Conservation (phyloP, 2,329 filamentous ascomycete species). For the Botrytis medusae region DNA sequence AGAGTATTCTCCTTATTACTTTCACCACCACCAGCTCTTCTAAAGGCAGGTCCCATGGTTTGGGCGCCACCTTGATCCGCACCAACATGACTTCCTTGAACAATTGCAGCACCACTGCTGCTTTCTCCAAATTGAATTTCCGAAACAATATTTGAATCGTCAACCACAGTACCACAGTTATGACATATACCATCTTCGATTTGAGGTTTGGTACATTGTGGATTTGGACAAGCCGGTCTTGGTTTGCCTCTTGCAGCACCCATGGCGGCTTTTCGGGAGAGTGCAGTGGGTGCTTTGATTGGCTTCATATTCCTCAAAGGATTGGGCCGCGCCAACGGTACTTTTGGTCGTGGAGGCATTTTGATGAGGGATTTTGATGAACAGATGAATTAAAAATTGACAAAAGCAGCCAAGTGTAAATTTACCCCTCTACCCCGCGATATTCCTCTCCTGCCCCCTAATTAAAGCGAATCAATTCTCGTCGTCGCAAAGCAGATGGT, state of each 20-base stretch:
- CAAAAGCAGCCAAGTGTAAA: background rate
- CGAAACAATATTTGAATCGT: constrained; percentile 84
- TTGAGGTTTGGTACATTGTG: constrained; percentile 59
- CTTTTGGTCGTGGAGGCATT: constrained; percentile 11
- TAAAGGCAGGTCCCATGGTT: constrained; percentile 61
- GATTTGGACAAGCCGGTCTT: constrained; percentile 53
- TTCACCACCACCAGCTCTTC: constrained; percentile 57
- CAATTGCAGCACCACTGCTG: constrained; percentile 79
- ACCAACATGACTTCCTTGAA: constrained; percentile 85
- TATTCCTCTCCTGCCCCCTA: background rate
- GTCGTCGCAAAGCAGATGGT: background rate
- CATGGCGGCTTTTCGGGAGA: constrained; percentile 28
- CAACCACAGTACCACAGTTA: constrained; percentile 80
- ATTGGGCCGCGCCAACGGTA: constrained; percentile 24
- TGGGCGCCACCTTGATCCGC: constrained; percentile 67
- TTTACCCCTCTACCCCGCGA: constrained; percentile 25
- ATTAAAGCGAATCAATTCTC: background rate
- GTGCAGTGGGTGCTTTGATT: constrained; percentile 31
- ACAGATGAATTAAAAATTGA: constrained; percentile 11
- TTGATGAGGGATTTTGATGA: background rate
- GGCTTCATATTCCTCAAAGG: constrained; percentile 29
- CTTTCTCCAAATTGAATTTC: constrained; percentile 92
- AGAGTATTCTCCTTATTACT: constrained; percentile 61
- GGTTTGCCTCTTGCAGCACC: constrained; percentile 22
- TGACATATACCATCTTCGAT: constrained; percentile 71